These are phyloP conservation scores for Hymenoscyphus scutula DNA, from an alignment of 2,329 filamentous ascomycete genomes.

Conservation along the genomic window DNA sequence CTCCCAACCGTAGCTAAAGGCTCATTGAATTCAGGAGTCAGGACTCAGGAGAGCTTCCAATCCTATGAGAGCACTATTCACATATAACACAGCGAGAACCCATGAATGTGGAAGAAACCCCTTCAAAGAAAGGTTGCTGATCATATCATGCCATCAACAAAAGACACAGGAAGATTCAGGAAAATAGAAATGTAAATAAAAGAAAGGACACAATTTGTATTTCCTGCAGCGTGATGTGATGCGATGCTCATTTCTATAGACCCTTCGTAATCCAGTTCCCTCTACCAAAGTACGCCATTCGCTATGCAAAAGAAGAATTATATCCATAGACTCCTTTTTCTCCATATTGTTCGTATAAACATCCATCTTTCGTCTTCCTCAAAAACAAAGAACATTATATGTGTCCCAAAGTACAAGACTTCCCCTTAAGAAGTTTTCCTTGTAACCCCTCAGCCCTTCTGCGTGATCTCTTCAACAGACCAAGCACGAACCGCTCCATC, in stretches of 20 bases:
- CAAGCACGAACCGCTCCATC: constrained; percentile 86
- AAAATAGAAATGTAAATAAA: no score
- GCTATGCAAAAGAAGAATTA: constrained; percentile 13
- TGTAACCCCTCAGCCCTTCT: neutral
- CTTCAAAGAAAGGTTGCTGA: no score
- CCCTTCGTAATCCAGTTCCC: neutral
- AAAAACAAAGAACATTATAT: neutral
- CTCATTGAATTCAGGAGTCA: no score
- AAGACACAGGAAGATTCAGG: no score
- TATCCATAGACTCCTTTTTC: neutral
- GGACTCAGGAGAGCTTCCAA: no score
- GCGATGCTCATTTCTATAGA: neutral
- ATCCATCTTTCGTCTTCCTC: neutral
- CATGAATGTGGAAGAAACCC: no score
- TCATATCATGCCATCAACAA: no score
- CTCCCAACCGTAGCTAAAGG: no score
- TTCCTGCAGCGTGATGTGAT: neutral
- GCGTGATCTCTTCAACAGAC: constrained; percentile 49
- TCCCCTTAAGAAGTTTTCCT: neutral
- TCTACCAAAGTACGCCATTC: constrained; percentile 5
- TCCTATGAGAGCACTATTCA: no score
- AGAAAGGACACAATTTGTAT: no score
- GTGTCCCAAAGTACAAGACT: neutral
- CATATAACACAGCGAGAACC: no score
- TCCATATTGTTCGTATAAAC: neutral